phyloP scores from a whole-genome alignment of 2,329 filamentous ascomycete genomes.

The Blumeria hordei region DNA sequence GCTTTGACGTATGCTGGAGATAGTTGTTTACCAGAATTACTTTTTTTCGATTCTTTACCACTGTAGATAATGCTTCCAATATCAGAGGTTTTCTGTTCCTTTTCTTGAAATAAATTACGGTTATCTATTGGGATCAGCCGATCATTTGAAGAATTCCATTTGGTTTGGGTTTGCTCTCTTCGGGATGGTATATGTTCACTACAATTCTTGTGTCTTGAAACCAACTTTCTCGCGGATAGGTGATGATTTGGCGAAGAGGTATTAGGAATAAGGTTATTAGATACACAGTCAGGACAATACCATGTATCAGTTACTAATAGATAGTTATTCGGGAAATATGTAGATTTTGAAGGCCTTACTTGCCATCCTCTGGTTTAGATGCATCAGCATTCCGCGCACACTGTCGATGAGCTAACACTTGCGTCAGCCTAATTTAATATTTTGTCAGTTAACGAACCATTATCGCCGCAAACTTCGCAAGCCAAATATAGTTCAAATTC shows the following conservation, averaged over 20 bases:
- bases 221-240: constrained; percentile 20
- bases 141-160: constrained; percentile 53
- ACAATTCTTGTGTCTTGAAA: constrained; percentile 39
- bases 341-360: constrained; percentile 12
- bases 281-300: constrained; percentile 30
- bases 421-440: constrained; percentile 18
- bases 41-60: constrained; percentile 25
- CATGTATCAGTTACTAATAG: constrained; percentile 29
- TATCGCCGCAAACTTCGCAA: constrained; percentile 57
- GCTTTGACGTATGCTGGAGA: constrained; percentile 6
- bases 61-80: constrained; percentile 32
- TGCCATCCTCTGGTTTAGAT: constrained; percentile 39
- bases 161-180: constrained; percentile 45
- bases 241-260: constrained; percentile 1
- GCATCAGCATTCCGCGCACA: constrained; percentile 55
- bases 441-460: constrained; percentile 34
- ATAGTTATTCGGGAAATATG: constrained; percentile 2
- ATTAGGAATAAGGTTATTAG: constrained; percentile 22
- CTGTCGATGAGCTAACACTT: constrained; percentile 57
- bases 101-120: constrained; percentile 60
- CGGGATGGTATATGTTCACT: constrained; percentile 46
- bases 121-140: constrained; percentile 44
- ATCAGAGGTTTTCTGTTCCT: constrained; percentile 50
- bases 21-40: constrained; percentile 14
- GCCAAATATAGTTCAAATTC: constrained; percentile 60